Evolutionary conservation across 495 filamentous ascomycete genomes (phyloP).

Genomic region (Podospora australis): DNA sequence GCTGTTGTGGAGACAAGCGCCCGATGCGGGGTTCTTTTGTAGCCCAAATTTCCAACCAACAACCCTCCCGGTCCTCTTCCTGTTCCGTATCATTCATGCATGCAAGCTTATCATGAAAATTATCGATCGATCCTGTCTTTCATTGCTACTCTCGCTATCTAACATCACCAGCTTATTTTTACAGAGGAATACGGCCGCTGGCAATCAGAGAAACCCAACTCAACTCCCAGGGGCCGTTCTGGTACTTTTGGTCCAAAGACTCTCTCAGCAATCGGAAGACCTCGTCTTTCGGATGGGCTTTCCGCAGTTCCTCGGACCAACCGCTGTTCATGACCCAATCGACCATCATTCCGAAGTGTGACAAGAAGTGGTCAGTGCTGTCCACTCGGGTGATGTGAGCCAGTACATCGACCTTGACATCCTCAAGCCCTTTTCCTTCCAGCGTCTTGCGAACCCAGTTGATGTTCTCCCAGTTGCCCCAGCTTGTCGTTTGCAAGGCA

Average conservation of each 20-base stretch:
- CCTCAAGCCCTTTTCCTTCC: conserved; percentile 22
- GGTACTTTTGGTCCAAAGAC: conserved; percentile 31
- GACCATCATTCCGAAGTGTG: conserved; percentile 28
- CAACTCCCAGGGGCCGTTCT: conserved; percentile 30
- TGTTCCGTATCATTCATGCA: neutral
- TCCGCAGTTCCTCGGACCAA: conserved; percentile 36
- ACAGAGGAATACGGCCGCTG: conserved; percentile 25
- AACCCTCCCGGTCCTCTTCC: neutral
- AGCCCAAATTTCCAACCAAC: conserved; percentile 2
- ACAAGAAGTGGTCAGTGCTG: conserved; percentile 26
- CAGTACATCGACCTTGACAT: conserved; percentile 28
- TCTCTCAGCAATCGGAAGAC: conserved; percentile 26
- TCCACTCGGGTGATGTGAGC: conserved; percentile 22
- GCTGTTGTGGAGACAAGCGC: conserved; percentile 1
- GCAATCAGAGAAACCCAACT: conserved; percentile 28
- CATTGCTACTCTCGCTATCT: neutral
- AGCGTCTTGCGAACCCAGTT: conserved; percentile 31
- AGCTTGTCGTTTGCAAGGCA: conserved; percentile 26
- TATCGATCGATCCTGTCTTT: too few relatives aligned
- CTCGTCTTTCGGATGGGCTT: conserved; percentile 26
- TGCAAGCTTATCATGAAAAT: too few relatives aligned
- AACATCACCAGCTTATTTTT: too few relatives aligned
- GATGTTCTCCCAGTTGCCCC: conserved; percentile 30
- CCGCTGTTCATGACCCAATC: conserved; percentile 28
- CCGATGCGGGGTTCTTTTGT: conserved; percentile 10